Base-by-base conservation (phyloP, 306 rosid genomes). In the Pyrus pyrifolia region DNA sequence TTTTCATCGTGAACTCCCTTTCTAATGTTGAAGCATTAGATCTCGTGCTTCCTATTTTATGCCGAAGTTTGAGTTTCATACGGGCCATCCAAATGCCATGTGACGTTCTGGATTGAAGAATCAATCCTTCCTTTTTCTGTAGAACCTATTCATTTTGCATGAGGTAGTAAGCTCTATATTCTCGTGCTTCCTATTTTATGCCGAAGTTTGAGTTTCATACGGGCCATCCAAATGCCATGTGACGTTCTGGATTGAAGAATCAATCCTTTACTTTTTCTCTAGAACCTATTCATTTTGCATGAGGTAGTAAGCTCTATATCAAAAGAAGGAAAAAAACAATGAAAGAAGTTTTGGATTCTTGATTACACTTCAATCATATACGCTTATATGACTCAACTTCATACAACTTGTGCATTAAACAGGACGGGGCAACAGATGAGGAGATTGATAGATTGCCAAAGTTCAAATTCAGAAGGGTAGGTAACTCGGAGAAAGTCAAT, bases 381-480 rank as follows among this genome's bases (percentile, higher is more conserved):
- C 11, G 44, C 3, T 27, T 31, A 9, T 59, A 59, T 61, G 59
- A 44, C 55, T 68, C 22, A 45, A 60, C 49, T 68, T 79, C 70
- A 60, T 72, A 64, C 60, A 35, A 80, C 78, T 81, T 78, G 73
- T 55, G 71, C 81, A 70, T 76, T 81, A 71, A 81, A 76, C 84
- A 95, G 99, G 97, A 89, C 62, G 97, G 99, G 66, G 97, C 97
- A n/a, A 89, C 97, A 22, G 80, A 77, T 76, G 97, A 89, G 72
- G 97, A 95, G 76, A 92, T 95, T 33, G 87, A 90, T 27, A 87
- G 68, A 84, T 80, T 95, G 76, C 97, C 96, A 15, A 92, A 87
- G 87, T 95, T 84, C 83, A 87, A 78, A 81, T 95, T 89, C 75
- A 76, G 67, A 19, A 73, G 77, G 52, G 69, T 71, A 57, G 81